Evolutionary conservation across 78 protist genomes (phyloP).

Genomic region (Salpingoeca rosetta): DNA sequence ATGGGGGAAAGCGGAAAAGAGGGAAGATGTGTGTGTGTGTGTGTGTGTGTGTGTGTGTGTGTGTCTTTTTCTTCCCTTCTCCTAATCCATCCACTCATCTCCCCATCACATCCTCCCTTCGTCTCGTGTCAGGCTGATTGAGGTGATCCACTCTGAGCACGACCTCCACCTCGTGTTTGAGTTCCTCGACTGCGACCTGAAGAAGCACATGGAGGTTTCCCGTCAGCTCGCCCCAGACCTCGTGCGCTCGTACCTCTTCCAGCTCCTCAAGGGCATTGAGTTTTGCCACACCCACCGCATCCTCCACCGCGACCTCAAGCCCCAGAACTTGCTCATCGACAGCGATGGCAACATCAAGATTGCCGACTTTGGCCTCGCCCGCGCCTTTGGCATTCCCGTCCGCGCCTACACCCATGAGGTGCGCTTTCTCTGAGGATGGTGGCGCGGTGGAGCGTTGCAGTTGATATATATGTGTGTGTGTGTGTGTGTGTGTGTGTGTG

Average conservation of each 20-base stretch:
- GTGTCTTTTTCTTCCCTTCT: too few relatives aligned
- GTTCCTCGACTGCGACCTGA: constrained; percentile 92
- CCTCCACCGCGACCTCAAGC: constrained; percentile 97
- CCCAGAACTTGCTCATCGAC: constrained; percentile 92
- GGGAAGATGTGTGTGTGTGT: too few relatives aligned
- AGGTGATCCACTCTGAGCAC: constrained; percentile 77
- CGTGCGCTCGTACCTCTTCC: constrained; percentile 62
- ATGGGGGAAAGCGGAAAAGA: too few relatives aligned
- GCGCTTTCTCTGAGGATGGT: too few relatives aligned
- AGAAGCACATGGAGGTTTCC: constrained; percentile 72
- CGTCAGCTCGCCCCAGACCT: constrained; percentile 36
- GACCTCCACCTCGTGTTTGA: constrained; percentile 98
- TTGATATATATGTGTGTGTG: too few relatives aligned
- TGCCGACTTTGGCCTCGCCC: constrained; percentile 98
- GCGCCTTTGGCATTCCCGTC: constrained; percentile 98
- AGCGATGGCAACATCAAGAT: constrained; percentile 85
- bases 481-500: background rate
- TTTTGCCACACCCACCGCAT: constrained; percentile 91
- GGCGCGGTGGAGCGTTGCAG: too few relatives aligned
- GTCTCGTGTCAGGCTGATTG: constrained; percentile 50
- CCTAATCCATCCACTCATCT: too few relatives aligned
- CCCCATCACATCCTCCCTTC: too few relatives aligned
- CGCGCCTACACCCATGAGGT: constrained; percentile 96
- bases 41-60: too few relatives aligned
- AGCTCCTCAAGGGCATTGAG: constrained; percentile 89